These are phyloP conservation scores for Zymoseptoria ardabiliae DNA, from an alignment of 2,329 filamentous ascomycete species.

Conservation along the genomic window DNA sequence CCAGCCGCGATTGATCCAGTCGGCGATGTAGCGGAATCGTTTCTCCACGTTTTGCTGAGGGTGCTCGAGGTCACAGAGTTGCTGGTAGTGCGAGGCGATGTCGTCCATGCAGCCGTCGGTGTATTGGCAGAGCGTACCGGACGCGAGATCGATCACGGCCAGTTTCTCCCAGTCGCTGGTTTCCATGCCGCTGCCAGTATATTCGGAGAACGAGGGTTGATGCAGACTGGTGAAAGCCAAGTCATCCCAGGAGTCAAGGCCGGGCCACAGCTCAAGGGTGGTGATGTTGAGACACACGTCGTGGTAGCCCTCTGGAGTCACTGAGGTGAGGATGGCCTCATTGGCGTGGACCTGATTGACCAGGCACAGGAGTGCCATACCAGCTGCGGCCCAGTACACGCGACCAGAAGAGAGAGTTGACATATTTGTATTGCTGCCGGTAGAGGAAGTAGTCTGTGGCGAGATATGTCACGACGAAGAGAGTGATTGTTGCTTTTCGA, in stretches of 20 bases:
- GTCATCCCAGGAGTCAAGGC: neutral
- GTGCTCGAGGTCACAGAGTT: neutral
- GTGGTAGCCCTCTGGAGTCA: neutral
- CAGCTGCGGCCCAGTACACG: constrained; percentile 2
- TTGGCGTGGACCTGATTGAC: neutral
- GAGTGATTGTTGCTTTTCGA: neutral
- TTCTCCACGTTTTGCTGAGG: neutral
- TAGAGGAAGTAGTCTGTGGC: constrained; percentile 5
- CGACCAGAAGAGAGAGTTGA: constrained; percentile 2
- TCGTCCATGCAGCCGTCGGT: constrained; percentile 6
- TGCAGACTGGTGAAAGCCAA: constrained; percentile 2
- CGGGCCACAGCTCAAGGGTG: neutral
- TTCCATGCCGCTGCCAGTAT: neutral
- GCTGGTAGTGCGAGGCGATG: constrained; percentile 1
- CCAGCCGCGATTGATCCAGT: constrained; percentile 1
- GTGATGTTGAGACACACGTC: constrained; percentile 4
- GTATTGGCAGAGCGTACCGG: constrained; percentile 2
- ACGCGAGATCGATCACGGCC: constrained; percentile 3
- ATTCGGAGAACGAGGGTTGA: constrained; percentile 1
- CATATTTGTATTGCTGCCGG: constrained; percentile 1
- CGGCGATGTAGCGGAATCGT: constrained; percentile 1
- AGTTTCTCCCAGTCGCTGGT: constrained; percentile 2
- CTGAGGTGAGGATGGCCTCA: neutral
- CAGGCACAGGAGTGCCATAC: neutral
- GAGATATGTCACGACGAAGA: constrained; percentile 25